Base-by-base conservation (phyloP, 2,329 filamentous ascomycete genomes). In the Aspergillus ochraceus region DNA sequence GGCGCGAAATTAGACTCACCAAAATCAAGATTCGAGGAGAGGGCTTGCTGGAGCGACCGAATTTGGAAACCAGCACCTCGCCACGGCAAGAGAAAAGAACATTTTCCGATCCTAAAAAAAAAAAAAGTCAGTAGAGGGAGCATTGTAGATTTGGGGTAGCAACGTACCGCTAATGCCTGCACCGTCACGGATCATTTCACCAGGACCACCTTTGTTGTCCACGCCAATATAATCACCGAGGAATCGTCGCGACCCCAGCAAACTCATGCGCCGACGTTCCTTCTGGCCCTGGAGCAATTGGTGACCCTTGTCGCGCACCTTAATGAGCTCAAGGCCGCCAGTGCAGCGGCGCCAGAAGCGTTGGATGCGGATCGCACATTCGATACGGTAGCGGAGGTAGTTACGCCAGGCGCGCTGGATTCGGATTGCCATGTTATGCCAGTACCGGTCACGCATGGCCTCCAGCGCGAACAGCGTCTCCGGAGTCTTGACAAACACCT, bases 371-470 rank as follows among this genome's bases (percentile, higher is more conserved):
- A 90, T 97, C 6, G 95, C 95, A 60, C 91, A 95, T 77, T 99
- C 95, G 26, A 88, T 90, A 49, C 95, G 87, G 77, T 98, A 98
- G 5, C 94, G 88, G 46, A 98, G 84, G 72, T 97, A 98, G 55
- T 96, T 96, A 69, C 95, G 87, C 95, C 95, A 99, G 72, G 96
- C 95, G 67, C 95, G 87, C 79, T 99, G 95, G 60, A 99, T 98
- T 60, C 95, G 88, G 61, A 94, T 96, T 3, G 95, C 95, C 95
- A 99, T 98, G 79, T 98, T 99, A 77, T 98, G 94, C 94, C 94
- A 98, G 78, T 98, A 99, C 58, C 91, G 85, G 74, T 99, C 95
- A 72, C 95, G 87, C 94, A 99, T 98, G 59, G 96, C 93, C 77
- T 99, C 95, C 11, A 99, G 82, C 2, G 95, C 95, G 72, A 99